Evolutionary conservation across 352 stramenopile species (phyloP), one percentile per base, ranked within the genome.

Genomic region (Globisporangium sylvaticum): DNA sequence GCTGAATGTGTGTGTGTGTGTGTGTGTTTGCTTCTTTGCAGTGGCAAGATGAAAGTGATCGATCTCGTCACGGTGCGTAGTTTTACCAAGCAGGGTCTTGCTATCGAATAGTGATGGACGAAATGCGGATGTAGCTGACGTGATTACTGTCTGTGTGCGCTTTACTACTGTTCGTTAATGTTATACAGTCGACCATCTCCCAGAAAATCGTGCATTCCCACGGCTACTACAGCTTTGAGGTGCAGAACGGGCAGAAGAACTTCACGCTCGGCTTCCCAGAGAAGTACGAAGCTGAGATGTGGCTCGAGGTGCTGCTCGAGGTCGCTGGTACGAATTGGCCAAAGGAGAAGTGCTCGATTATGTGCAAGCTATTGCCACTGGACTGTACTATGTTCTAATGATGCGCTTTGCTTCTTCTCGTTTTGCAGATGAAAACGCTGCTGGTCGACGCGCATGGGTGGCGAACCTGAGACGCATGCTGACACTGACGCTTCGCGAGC

Each of bases 261-360:
- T 78, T 85, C 44, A 56, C 71, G 5, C 69, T 93, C 24, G 85
- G 85, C 0, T 90, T 91, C 64, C 67, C 70, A n/a, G 71, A 62
- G 8, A 62, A 83, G 22, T 62, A 78, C 44, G 70, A 86, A 25
- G 79, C 85, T 3, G 66, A 71, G 4, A 44, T 78, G 24, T 93
- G 85, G 85, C 66, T 91, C 12, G 81, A 81, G 68, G 64, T 74
- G 58, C 87, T 93, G 70, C 76, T 88, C 31, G 85, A 93, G 61
- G 80, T 76, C 18, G 81, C 76, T 25, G 78, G 78, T 86, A 48
- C 44, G 55, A 60, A 42, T 7, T 20, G n/a, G 4, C 15, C 20
- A 1, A 8, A 39, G 42, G 12, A 10, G 12, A 3, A 50, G 15
- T 60, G 6, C 20, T n/a, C 22, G 54, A 9, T 14, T 18, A 24